A percentile compares a stretch with the other conserved stretches of the same genome.
phyloP scores from a whole-genome alignment of 1,139 yeast genomes.

The Kodamaea suecica region DNA sequence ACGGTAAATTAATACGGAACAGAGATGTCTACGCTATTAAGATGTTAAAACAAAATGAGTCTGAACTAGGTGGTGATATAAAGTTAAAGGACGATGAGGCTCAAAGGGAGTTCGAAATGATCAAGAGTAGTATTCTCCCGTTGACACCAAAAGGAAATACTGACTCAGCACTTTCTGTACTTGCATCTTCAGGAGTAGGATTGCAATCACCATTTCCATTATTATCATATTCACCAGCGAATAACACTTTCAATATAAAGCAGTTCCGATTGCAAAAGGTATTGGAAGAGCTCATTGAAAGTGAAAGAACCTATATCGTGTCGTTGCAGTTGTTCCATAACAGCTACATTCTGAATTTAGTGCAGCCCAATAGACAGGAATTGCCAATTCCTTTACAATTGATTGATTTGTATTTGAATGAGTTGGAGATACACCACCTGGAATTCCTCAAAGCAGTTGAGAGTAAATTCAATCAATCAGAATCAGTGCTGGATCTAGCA shows the following conservation, averaged over 20 bases:
- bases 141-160: no score
- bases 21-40: neutral
- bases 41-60: neutral
- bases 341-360: conserved; percentile 35
- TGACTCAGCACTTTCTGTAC: neutral
- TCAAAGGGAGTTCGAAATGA: no score
- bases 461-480: neutral
- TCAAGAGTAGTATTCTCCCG: no score
- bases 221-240: conserved; percentile 14
- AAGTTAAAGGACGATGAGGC: no score
- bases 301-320: conserved; percentile 45
- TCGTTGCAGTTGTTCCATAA: conserved; percentile 39
- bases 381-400: conserved; percentile 25
- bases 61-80: no score
- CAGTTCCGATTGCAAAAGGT: conserved; percentile 29
- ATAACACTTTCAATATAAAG: conserved; percentile 1
- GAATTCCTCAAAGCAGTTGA: conserved; percentile 14
- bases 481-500: conserved; percentile 5
- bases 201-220: conserved; percentile 12
- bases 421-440: conserved; percentile 26
- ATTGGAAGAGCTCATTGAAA: conserved; percentile 46
- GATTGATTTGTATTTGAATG: conserved; percentile 19
- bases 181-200: neutral
- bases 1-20: neutral
- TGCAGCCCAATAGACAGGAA: conserved; percentile 18